phyloP scores from a whole-genome alignment of 371 early-diverging fungal genomes.

The Mucor irregularis region DNA sequence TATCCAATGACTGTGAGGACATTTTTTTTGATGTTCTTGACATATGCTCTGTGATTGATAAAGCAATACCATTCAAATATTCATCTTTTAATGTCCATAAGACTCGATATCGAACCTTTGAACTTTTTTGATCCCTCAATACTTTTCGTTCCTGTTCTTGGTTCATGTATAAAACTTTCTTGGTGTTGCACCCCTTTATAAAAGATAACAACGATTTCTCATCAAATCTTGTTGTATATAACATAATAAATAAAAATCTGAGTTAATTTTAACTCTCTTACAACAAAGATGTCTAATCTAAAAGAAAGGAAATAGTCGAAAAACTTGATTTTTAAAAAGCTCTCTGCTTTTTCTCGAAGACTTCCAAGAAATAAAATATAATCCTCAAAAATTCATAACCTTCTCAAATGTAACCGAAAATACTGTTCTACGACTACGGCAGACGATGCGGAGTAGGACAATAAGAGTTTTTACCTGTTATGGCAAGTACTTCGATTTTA shows the following conservation, averaged over 20 bases:
- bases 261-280: not conserved
- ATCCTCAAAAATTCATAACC: not conserved
- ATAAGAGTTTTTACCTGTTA: too few relatives aligned
- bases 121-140: conserved; percentile 9
- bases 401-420: not conserved
- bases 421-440: too few relatives aligned
- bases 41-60: conserved; percentile 12
- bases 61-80: conserved; percentile 15
- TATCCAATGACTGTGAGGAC: conserved; percentile 12
- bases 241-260: conserved; percentile 4
- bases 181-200: conserved; percentile 5
- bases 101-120: conserved; percentile 11
- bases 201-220: conserved; percentile 9
- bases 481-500: too few relatives aligned
- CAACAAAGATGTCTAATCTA: not conserved
- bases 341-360: not conserved
- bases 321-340: too few relatives aligned
- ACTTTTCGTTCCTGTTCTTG: conserved; percentile 6
- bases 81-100: conserved; percentile 11
- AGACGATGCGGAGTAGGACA: too few relatives aligned
- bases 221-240: conserved; percentile 2
- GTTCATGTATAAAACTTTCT: conserved; percentile 15
- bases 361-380: not conserved
- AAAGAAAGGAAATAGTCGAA: not conserved
- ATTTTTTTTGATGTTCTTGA: conserved; percentile 12